Conservation (phyloP, 495 filamentous ascomycete species). For the Neurospora sp. region DNA sequence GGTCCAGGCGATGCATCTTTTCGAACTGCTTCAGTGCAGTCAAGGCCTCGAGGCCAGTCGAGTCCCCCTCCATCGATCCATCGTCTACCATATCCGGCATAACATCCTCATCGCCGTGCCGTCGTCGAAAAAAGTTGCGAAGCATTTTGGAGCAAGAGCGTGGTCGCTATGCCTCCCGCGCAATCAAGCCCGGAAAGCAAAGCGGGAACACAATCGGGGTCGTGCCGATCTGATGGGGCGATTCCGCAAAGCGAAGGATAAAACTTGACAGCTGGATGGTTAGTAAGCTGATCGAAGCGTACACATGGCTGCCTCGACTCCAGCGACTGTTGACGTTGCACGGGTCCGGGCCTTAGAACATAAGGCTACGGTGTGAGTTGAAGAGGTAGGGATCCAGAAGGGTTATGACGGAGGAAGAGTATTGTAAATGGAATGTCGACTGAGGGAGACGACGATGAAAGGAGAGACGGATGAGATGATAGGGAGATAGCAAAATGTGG, state of each 20-base stretch:
- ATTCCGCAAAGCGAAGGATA: slow-evolving; percentile 9
- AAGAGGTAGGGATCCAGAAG: neutral
- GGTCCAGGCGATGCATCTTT: slow-evolving; percentile 56
- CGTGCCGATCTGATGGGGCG: slow-evolving; percentile 4
- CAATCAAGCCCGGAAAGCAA: slow-evolving; percentile 12
- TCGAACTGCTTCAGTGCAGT: slow-evolving; percentile 39
- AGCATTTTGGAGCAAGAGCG: slow-evolving; percentile 4
- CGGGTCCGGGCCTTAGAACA: neutral
- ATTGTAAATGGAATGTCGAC: neutral
- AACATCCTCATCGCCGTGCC: slow-evolving; percentile 12
- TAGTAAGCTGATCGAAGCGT: neutral
- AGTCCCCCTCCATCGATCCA: slow-evolving; percentile 20
- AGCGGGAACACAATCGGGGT: slow-evolving; percentile 5
- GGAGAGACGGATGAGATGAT: neutral
- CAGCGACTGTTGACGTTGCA: neutral
- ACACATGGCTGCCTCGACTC: neutral
- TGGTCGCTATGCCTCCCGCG: slow-evolving; percentile 14
- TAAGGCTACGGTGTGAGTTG: neutral
- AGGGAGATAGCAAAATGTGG: neutral
- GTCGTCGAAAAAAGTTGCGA: slow-evolving; percentile 18
- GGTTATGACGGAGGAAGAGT: neutral
- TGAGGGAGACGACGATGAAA: neutral
- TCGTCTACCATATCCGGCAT: slow-evolving; percentile 15
- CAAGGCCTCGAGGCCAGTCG: slow-evolving; percentile 20
- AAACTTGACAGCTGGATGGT: neutral